Evolutionary conservation across 495 filamentous ascomycete genomes (phyloP).

Genomic region (Hypomontagnella monticulosa): DNA sequence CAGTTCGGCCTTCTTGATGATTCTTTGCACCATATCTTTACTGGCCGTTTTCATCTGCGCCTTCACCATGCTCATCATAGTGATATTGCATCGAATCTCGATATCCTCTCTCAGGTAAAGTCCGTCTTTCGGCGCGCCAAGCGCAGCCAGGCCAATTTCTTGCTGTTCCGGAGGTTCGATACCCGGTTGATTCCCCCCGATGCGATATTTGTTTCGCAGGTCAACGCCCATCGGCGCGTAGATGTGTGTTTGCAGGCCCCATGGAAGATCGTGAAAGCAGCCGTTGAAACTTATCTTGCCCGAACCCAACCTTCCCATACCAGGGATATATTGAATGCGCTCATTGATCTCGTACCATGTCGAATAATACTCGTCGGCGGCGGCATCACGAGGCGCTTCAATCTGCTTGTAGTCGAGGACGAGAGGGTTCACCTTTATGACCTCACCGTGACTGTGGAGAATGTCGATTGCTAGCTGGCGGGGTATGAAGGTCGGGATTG

Average conservation of each 20-base stretch:
- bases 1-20: conserved; percentile 72
- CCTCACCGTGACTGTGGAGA: conserved; percentile 65
- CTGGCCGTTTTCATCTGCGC: conserved; percentile 72
- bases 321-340: conserved; percentile 72
- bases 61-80: conserved; percentile 74
- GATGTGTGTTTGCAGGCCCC: conserved; percentile 77
- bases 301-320: conserved; percentile 65
- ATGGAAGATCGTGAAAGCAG: conserved; percentile 75
- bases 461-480: conserved; percentile 54
- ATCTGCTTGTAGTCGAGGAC: conserved; percentile 72
- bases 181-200: conserved; percentile 69
- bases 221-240: conserved; percentile 70
- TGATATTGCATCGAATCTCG: conserved; percentile 75
- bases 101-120: conserved; percentile 81
- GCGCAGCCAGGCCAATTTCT: conserved; percentile 64
- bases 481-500: conserved; percentile 59
- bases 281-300: conserved; percentile 76
- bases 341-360: conserved; percentile 76
- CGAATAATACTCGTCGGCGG: conserved; percentile 74
- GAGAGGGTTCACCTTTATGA: conserved; percentile 81
- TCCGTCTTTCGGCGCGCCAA: conserved; percentile 67
- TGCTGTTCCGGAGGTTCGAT: conserved; percentile 64
- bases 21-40: conserved; percentile 68
- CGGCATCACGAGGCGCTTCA: conserved; percentile 69
- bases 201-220: conserved; percentile 61